phyloP scores from a whole-genome alignment of 192 early-diverging fungal genomes.

The Entomortierella lignicola region DNA sequence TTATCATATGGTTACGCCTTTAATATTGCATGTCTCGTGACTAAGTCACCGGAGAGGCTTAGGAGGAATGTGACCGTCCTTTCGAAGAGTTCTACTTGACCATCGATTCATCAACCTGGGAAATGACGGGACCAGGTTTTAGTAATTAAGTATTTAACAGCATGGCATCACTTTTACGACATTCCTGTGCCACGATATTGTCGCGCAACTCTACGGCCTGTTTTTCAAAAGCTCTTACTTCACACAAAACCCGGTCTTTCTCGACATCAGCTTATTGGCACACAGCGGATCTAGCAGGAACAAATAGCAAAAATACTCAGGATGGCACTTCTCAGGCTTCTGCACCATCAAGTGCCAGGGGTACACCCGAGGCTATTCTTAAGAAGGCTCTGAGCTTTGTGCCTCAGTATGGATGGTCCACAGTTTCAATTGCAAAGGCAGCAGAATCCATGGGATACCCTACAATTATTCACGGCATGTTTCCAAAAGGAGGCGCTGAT shows the following conservation, averaged over 20 bases:
- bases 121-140: too few species aligned
- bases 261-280: conserved; percentile 20
- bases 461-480: conserved; percentile 76
- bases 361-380: conserved; percentile 62
- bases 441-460: conserved; percentile 77
- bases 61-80: too few species aligned
- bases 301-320: neutral
- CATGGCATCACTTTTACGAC: too few species aligned
- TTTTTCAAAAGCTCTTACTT: neutral
- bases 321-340: neutral
- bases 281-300: neutral
- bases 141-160: too few species aligned
- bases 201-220: neutral
- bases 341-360: neutral
- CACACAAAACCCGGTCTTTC: conserved; percentile 16
- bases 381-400: conserved; percentile 75
- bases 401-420: conserved; percentile 80
- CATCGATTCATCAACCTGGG: too few species aligned
- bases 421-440: conserved; percentile 69
- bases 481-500: conserved; percentile 70
- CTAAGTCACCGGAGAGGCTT: too few species aligned
- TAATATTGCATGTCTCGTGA: too few species aligned
- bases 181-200: too few species aligned
- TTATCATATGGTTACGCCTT: too few species aligned
- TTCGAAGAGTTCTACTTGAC: too few species aligned